These are phyloP conservation scores for Nakaseomyces delphensis DNA, from an alignment of 1,139 yeast species.

Conservation along the genomic window DNA sequence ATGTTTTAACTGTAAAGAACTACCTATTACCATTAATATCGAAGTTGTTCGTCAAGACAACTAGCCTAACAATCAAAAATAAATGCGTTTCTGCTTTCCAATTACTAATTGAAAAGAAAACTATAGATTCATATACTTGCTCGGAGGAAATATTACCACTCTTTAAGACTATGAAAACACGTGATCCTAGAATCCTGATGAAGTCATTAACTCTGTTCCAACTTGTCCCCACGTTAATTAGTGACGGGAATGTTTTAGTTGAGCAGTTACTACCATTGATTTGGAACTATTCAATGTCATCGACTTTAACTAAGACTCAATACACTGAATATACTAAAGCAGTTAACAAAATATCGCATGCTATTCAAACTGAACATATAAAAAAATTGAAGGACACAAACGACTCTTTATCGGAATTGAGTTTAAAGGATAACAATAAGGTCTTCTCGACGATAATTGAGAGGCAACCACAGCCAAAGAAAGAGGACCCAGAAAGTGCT, in stretches of 20 bases:
- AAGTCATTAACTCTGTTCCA: constrained; percentile 48
- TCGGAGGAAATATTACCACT: constrained; percentile 73
- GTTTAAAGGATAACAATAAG: constrained; percentile 13
- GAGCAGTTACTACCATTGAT: constrained; percentile 43
- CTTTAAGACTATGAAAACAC: constrained; percentile 62
- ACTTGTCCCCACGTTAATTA: constrained; percentile 36
- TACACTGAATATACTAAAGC: constrained; percentile 34
- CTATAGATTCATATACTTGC: constrained; percentile 64
- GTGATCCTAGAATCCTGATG: constrained; percentile 60
- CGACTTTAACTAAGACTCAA: constrained; percentile 36
- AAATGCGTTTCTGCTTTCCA: constrained; percentile 60
- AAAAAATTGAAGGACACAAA: constrained; percentile 23
- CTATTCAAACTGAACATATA: constrained; percentile 34
- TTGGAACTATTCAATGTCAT: constrained; percentile 40
- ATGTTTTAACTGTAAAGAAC: constrained; percentile 66
- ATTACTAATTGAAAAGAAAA: constrained; percentile 46
- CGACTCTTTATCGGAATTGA: constrained; percentile 12
- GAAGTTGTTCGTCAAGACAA: constrained; percentile 70
- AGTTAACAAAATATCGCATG: constrained; percentile 33
- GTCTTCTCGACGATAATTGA: constrained; percentile 24
- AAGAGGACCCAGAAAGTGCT: constrained; percentile 19
- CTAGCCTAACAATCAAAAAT: constrained; percentile 67
- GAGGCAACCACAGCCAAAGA: constrained; percentile 13
- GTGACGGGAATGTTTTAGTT: constrained; percentile 34
- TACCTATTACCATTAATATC: constrained; percentile 65